Evolutionary conservation across 768 basidiomycete genomes (phyloP).

Genomic region (Arthromyces matolae): DNA sequence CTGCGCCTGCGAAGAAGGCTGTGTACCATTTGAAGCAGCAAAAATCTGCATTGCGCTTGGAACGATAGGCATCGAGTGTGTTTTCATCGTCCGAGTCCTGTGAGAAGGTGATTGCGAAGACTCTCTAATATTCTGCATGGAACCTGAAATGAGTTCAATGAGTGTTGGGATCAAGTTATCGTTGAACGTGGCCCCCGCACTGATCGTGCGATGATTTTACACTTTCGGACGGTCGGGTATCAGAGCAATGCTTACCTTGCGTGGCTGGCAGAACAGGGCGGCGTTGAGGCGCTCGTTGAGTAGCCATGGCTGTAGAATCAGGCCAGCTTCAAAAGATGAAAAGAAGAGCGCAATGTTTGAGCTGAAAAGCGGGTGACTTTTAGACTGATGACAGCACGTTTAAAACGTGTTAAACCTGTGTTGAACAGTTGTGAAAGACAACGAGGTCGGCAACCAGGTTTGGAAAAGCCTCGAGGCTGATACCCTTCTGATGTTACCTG

Average conservation of each 20-base stretch:
- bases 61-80: constrained; percentile 61
- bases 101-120: constrained; percentile 47
- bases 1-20: constrained; percentile 37
- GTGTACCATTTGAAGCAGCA: constrained; percentile 31
- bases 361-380: constrained; percentile 23
- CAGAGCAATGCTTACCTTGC: constrained; percentile 40
- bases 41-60: constrained; percentile 56
- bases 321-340: constrained; percentile 9
- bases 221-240: constrained; percentile 16
- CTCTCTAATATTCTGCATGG: constrained; percentile 43
- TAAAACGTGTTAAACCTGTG: constrained; percentile 61
- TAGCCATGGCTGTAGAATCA: constrained; percentile 46
- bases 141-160: constrained; percentile 29
- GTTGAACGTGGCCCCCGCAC: constrained; percentile 3
- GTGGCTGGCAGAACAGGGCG: constrained; percentile 44
- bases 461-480: constrained; percentile 43
- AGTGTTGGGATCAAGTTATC: constrained; percentile 13
- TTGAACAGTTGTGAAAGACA: constrained; percentile 38
- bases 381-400: constrained; percentile 48
- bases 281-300: constrained; percentile 45
- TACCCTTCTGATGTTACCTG: constrained; percentile 11
- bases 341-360: constrained; percentile 27
- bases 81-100: constrained; percentile 52
- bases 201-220: constrained; percentile 12
- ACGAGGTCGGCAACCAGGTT: constrained; percentile 57